Percentiles rank a stretch among this genome's conserved stretches.
phyloP scores from a whole-genome alignment of 345 rosid genomes.

The Hirschfeldia incana region DNA sequence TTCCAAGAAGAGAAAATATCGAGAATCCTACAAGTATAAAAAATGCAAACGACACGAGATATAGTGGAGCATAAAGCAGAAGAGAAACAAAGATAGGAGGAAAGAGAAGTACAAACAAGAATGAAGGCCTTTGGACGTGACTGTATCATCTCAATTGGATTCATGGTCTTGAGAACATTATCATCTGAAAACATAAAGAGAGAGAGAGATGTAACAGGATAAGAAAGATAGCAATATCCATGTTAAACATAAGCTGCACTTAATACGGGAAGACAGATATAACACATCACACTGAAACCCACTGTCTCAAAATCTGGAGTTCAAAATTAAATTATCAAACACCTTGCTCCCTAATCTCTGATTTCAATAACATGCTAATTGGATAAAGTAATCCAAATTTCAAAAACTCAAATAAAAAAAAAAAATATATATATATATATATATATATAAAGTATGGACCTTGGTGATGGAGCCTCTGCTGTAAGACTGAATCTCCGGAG shows the following conservation, averaged over 20 bases:
- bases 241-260: not conserved
- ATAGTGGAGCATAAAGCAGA: slow-evolving; percentile 4
- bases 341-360: not conserved
- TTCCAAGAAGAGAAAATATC: not conserved
- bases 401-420: not conserved
- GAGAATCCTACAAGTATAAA: not conserved
- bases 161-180: slow-evolving; percentile 46
- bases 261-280: not conserved
- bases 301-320: not conserved
- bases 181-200: slow-evolving; percentile 41
- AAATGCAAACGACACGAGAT: not conserved
- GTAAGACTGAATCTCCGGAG: slow-evolving; percentile 52
- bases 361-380: not conserved
- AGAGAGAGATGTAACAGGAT: slow-evolving; percentile 8
- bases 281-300: not conserved
- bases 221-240: slow-evolving; percentile 10
- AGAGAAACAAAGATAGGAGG: slow-evolving; percentile 12
- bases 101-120: slow-evolving; percentile 93
- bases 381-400: not conserved
- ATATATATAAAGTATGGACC: slow-evolving; percentile 39
- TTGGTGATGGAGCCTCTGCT: slow-evolving; percentile 52
- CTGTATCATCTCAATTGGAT: slow-evolving; percentile 44
- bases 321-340: not conserved
- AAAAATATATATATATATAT: no score
- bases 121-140: slow-evolving; percentile 70